Percentiles rank a stretch among this genome's conserved stretches.
These are phyloP conservation scores for Neophaeococcomyces mojaviensis DNA, from an alignment of 2,329 filamentous ascomycete species.

Conservation along the genomic window DNA sequence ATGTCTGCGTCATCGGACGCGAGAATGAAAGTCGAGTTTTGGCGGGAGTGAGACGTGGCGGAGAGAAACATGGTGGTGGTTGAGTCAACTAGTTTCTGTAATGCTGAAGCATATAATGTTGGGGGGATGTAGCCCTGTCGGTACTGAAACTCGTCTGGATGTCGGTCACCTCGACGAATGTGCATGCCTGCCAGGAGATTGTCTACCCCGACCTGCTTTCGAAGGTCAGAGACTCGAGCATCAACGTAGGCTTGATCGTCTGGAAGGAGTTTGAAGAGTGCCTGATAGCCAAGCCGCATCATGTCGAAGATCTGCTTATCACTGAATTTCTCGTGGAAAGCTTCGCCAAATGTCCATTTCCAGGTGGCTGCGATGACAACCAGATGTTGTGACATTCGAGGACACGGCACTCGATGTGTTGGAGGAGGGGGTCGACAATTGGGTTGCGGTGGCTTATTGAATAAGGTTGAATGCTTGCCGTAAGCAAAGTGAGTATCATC, in stretches of 20 bases:
- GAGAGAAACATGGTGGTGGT: conserved; percentile 28
- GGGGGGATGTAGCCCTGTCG: conserved; percentile 70
- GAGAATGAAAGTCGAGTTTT: conserved; percentile 42
- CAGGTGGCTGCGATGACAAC: conserved; percentile 65
- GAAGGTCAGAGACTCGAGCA: conserved; percentile 51
- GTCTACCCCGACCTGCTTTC: conserved; percentile 37
- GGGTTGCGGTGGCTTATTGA: conserved; percentile 57
- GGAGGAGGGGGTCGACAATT: conserved; percentile 64
- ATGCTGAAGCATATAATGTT: conserved; percentile 57
- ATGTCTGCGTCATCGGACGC: conserved; percentile 78
- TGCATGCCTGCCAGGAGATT: conserved; percentile 63
- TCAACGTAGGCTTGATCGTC: conserved; percentile 61
- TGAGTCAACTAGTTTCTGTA: conserved; percentile 45
- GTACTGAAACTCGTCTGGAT: conserved; percentile 71
- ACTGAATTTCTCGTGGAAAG: conserved; percentile 48
- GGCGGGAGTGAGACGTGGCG: conserved; percentile 13
- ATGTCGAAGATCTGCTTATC: conserved; percentile 60
- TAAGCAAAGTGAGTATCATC: conserved; percentile 81
- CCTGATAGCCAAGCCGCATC: conserved; percentile 62
- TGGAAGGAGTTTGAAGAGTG: conserved; percentile 61
- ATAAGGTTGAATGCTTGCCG: conserved; percentile 65
- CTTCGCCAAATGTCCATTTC: conserved; percentile 54
- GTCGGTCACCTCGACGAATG: conserved; percentile 70
- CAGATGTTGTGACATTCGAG: conserved; percentile 66
- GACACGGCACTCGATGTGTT: conserved; percentile 72